Base-by-base conservation (phyloP, 129 eudicot species). In the Artemisia tridentata region DNA sequence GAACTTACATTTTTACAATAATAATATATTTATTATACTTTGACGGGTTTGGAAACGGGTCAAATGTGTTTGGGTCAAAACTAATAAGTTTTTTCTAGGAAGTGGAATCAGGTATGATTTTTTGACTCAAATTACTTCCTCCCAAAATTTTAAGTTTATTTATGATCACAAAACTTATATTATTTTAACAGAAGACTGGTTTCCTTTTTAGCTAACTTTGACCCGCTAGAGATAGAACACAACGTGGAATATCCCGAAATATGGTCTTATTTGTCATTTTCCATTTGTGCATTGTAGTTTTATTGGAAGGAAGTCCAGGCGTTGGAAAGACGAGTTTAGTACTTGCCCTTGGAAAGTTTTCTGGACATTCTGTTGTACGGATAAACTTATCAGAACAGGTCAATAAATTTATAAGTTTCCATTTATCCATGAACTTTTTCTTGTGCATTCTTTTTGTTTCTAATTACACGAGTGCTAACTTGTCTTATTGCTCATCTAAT, bases 251-350 rank as follows among this genome's bases (percentile, higher is more conserved):
- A 4, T 56, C 14, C 20, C 23, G 13, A 4, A 46, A 18, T 20
- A 27, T 43, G 48, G 16, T 68, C 54, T 65, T 74, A 77, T 38
- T 74, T 66, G 7, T 73, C 52, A 48, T 31, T 13, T 12, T 19
- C 47, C n/a, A 17, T 51, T 74, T 79, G 66, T 81, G 23, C 54
- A 31, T 66, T 77, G 46, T 74, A 92, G 98, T 93, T 64, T 41
- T 93, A 67, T 65, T 95, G 83, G 99, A 95, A 86, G 99, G 99
- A 68, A 95, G 99, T 78, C 97, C 99, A n/a, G 97, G 99, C 29
- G 99, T 95, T 72, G 99, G 99, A 54, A 95, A 95, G 78, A 95
- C 99, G 34, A 95, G 99, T 80, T 79, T 95, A 76, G 75, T 95
- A 59, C 83, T 78, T 54, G 88, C 97, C 55, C 75, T 95, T 50